Conservation (phyloP, 2,329 filamentous ascomycete species). For the Penicillium sp. region DNA sequence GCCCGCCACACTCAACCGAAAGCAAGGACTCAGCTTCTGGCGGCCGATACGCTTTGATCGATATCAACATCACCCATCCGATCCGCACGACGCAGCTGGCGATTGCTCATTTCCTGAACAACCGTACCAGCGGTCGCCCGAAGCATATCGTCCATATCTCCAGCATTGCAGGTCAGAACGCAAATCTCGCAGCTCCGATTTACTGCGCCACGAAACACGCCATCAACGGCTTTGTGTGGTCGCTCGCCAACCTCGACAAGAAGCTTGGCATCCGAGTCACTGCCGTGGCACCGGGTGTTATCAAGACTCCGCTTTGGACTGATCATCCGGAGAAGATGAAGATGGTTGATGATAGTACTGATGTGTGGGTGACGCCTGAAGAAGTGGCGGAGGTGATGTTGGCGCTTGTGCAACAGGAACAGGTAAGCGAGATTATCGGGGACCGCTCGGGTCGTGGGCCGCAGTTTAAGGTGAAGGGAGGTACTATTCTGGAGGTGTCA, state of each 20-base stretch:
- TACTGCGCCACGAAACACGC: slow-evolving; percentile 52
- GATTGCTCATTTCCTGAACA: slow-evolving; percentile 48
- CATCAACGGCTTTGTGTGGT: slow-evolving; percentile 50
- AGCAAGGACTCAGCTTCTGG: slow-evolving; percentile 43
- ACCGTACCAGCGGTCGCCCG: slow-evolving; percentile 28
- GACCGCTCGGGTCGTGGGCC: slow-evolving; percentile 30
- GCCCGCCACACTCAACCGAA: slow-evolving; percentile 40
- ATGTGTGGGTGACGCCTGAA: slow-evolving; percentile 60
- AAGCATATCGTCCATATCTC: slow-evolving; percentile 51
- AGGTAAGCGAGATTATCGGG: slow-evolving; percentile 38
- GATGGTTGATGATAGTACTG: slow-evolving; percentile 48
- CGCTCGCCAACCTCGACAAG: slow-evolving; percentile 50
- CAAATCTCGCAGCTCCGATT: slow-evolving; percentile 42
- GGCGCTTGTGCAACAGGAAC: slow-evolving; percentile 51
- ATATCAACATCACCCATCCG: slow-evolving; percentile 54
- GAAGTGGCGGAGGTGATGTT: slow-evolving; percentile 61
- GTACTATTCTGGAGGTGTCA: slow-evolving; percentile 57
- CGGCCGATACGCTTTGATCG: slow-evolving; percentile 46
- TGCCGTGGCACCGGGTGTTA: slow-evolving; percentile 59
- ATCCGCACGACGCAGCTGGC: slow-evolving; percentile 53
- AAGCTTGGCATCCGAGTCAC: slow-evolving; percentile 56
- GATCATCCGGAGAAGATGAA: slow-evolving; percentile 60
- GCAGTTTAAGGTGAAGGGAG: slow-evolving; percentile 44
- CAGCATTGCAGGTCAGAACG: slow-evolving; percentile 47
- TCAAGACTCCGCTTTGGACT: slow-evolving; percentile 62